A percentile compares a stretch with the other conserved stretches of the same genome.
Evolutionary conservation across 768 basidiomycete species (phyloP).

Genomic region (Hygrophorus russula): DNA sequence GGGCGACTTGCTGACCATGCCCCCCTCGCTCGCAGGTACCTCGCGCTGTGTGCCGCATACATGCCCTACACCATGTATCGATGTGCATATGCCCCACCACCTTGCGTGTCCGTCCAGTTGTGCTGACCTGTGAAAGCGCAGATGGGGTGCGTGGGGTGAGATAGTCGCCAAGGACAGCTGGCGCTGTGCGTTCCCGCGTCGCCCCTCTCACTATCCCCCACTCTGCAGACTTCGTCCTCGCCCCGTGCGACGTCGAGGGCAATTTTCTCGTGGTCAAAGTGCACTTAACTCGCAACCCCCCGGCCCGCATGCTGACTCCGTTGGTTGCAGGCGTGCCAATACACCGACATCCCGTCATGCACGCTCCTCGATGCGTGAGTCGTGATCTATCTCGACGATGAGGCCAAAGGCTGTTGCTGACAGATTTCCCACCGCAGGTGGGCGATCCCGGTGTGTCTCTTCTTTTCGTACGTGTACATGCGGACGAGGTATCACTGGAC

Average conservation of each 20-base stretch:
- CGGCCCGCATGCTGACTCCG: not conserved
- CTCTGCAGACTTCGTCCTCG: constrained; percentile 59
- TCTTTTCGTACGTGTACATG: constrained; percentile 80
- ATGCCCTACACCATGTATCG: constrained; percentile 89
- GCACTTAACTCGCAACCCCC: constrained; percentile 2
- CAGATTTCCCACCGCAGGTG: constrained; percentile 33
- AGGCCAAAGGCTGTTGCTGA: too few species aligned
- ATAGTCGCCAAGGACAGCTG: constrained; percentile 71
- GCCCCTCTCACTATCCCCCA: not conserved
- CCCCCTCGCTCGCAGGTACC: constrained; percentile 41
- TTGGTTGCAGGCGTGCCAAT: constrained; percentile 56
- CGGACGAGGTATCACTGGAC: constrained; percentile 74
- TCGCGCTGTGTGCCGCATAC: constrained; percentile 61
- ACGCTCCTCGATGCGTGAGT: constrained; percentile 85
- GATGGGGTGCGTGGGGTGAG: constrained; percentile 26
- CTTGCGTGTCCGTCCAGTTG: too few species aligned
- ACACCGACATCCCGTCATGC: constrained; percentile 78
- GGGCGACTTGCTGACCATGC: not conserved
- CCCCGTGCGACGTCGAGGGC: constrained; percentile 75
- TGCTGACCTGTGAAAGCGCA: too few species aligned
- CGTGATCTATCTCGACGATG: not conserved
- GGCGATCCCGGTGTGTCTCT: constrained; percentile 82
- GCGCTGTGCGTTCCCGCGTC: constrained; percentile 55
- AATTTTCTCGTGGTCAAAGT: constrained; percentile 82
- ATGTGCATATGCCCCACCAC: too few species aligned